Evolutionary conservation across 225 moss, liverwort and hornwort species (phyloP), one percentile per base, ranked within the genome.

Genomic region (Ulota crispa): DNA sequence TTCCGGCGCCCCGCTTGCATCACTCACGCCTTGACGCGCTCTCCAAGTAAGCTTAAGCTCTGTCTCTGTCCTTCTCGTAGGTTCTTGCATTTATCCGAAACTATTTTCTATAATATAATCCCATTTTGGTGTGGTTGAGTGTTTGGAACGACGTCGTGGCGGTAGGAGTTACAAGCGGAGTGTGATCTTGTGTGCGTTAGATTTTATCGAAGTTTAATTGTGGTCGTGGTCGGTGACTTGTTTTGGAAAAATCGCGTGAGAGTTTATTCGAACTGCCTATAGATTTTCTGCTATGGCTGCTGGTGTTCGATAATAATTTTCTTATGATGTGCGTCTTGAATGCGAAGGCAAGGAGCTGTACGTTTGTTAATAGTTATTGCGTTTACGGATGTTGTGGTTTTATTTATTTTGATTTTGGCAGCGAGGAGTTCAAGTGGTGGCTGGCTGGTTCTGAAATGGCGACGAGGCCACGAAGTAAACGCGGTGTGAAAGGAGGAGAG

Each of bases 381-480:
- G 8, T 24, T 52, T 21, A 43, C 50, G 16, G 50, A 50, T 50
- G 18, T 1, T 47, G 13, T 16, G 16, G 3, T 8, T 15, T 45
- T 6, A 16, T 43, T 28, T 13, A 20, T 36, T 19, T 54, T 42
- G 0, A 34, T 41, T 27, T 36, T 52, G 14, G 59, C 80, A 76
- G 74, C 31, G 56, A 57, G 34, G 54, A 65, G 15, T 16, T 77
- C 15, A 10, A 45, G 50, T 62, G 2, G 32, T n/a, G 43, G 56
- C 31, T 64, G 14, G 27, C 9, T 36, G 50, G 43, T 56, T 82
- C 26, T 42, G 60, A 71, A 28, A 90, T 90, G 90, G 78, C 88
- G 54, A 52, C 88, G 31, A 86, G 56, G 66, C 26, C 80, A 34
- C 55, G 88, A 37, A 7, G 32, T 2, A 90, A 90, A 39, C 84